Conservation (phyloP, 139 green algal genomes). For the Chlamydomonas sp. region DNA sequence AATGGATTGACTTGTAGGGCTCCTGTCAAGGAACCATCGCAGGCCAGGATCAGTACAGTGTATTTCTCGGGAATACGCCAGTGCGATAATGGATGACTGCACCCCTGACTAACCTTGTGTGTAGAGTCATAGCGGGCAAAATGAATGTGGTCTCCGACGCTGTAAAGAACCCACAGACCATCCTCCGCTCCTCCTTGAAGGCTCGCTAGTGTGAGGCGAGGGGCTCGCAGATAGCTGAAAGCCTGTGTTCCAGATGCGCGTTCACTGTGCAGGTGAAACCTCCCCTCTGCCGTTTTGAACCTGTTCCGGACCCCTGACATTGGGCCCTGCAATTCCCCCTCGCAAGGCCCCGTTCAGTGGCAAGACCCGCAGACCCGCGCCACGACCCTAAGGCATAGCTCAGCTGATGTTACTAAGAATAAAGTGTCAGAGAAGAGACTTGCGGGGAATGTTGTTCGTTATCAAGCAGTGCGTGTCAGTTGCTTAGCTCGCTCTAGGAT, state of each 20-base stretch:
- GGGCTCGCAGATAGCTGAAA: conserved; percentile 51
- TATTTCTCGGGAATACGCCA: not conserved
- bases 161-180: conserved; percentile 66
- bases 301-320: conserved; percentile 4
- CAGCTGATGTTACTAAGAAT: too few species aligned
- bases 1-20: conserved; percentile 45
- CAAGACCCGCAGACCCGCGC: too few species aligned
- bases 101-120: conserved; percentile 35
- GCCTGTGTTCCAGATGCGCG: conserved; percentile 43
- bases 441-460: too few species aligned
- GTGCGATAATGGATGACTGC: not conserved
- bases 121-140: conserved; percentile 51
- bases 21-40: conserved; percentile 39
- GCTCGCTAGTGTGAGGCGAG: conserved; percentile 53
- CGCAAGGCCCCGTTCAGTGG: too few species aligned
- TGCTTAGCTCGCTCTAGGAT: too few species aligned
- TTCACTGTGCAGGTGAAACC: conserved; percentile 56
- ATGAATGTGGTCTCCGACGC: conserved; percentile 46
- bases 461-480: too few species aligned
- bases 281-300: conserved; percentile 64
- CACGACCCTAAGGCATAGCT: too few species aligned
- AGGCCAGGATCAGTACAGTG: not conserved
- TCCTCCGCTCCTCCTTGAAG: conserved; percentile 55
- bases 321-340: not conserved
- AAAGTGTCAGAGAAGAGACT: too few species aligned